phyloP scores from a whole-genome alignment of 106 monocot species.

The Dactylorhiza incarnata region DNA sequence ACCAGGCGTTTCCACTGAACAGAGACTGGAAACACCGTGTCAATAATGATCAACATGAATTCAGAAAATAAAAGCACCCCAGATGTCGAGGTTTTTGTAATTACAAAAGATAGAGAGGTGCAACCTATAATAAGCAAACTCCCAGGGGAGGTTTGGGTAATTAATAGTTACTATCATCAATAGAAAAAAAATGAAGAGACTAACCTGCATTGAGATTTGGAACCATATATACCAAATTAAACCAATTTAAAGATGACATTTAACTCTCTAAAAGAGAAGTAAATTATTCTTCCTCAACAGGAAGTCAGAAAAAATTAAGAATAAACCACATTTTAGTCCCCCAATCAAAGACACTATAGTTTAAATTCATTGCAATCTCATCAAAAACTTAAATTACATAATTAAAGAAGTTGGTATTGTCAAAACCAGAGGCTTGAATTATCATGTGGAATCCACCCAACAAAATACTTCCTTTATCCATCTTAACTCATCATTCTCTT shows the following conservation, averaged over 20 bases:
- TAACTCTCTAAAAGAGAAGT: not conserved
- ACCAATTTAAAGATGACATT: not conserved
- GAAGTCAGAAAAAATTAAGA: not conserved
- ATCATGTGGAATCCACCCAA: no score
- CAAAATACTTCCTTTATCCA: no score
- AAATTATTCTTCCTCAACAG: not conserved
- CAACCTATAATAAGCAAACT: not conserved
- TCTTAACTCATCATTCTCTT: no score
- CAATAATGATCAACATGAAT: conserved; percentile 1
- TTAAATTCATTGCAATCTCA: not conserved
- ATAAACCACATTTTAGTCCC: no score
- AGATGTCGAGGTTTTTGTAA: not conserved
- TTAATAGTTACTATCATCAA: not conserved
- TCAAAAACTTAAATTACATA: not conserved
- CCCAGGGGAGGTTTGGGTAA: not conserved
- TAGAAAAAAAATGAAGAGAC: not conserved
- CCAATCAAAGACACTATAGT: conserved; percentile 7
- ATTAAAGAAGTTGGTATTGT: not conserved
- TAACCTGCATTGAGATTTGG: no score
- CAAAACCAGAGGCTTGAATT: no score
- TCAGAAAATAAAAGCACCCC: not conserved
- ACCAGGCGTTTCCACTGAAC: conserved; percentile 92
- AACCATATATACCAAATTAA: not conserved
- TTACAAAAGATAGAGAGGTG: not conserved
- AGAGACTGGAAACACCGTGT: conserved; percentile 47